Evolutionary conservation across 768 basidiomycete species (phyloP).

Genomic region (Leccinellum luteum): DNA sequence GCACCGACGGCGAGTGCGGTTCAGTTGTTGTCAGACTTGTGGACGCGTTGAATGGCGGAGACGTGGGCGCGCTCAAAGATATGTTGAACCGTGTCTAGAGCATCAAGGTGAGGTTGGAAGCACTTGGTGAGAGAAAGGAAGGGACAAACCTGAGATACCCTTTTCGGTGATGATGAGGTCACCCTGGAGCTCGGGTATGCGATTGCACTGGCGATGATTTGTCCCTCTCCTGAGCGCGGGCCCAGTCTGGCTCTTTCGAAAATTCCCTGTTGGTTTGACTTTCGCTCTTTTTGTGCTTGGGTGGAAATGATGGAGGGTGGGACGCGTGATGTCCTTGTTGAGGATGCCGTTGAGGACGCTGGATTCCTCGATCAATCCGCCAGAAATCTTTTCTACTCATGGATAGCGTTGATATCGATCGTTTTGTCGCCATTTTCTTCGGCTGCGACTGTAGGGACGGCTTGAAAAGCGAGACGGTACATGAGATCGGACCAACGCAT

Average conservation of each 20-base stretch:
- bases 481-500: slow-evolving; percentile 96
- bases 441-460: slow-evolving; percentile 83
- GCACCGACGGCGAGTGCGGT: too few species aligned
- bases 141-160: too few species aligned
- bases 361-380: slow-evolving; percentile 95
- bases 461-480: slow-evolving; percentile 92
- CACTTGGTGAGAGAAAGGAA: too few species aligned
- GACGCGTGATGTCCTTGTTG: slow-evolving; percentile 91
- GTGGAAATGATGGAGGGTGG: slow-evolving; percentile 87
- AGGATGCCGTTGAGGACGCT: slow-evolving; percentile 83
- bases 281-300: slow-evolving; percentile 99
- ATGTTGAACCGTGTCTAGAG: too few species aligned
- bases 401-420: slow-evolving; percentile 97
- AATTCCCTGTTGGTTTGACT: slow-evolving; percentile 99
- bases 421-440: slow-evolving; percentile 77
- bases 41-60: too few species aligned
- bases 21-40: too few species aligned
- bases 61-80: too few species aligned
- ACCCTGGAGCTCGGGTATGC: too few species aligned
- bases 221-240: too few species aligned
- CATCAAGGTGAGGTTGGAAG: too few species aligned
- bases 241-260: slow-evolving; percentile 90
- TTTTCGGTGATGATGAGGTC: too few species aligned
- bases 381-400: slow-evolving; percentile 95
- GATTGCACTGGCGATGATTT: too few species aligned